Percentiles rank a stretch among this genome's conserved stretches.
Conservation (phyloP, 1,284 basidiomycete species). For the Ceratobasidium sp. region DNA sequence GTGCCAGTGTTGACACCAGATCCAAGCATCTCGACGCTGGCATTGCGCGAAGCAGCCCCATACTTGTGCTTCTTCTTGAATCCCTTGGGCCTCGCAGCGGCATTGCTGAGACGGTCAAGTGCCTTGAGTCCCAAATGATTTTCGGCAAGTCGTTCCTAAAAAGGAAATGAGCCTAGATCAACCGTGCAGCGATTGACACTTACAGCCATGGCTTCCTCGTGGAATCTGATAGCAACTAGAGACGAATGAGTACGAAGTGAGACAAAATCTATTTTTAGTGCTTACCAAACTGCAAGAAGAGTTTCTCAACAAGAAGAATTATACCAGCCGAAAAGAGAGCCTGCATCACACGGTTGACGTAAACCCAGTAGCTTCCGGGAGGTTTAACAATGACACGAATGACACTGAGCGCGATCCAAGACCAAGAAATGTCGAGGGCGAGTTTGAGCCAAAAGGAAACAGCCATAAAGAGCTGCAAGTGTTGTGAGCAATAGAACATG, state of each 20-base stretch:
- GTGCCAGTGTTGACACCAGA: neutral
- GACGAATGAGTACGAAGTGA: neutral
- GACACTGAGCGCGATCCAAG: slow-evolving; percentile 72
- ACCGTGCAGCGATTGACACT: neutral
- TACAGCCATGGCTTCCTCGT: slow-evolving; percentile 68
- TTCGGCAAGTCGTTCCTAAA: slow-evolving; percentile 66
- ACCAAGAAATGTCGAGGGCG: slow-evolving; percentile 66
- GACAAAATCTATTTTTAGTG: neutral
- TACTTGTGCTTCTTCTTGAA: slow-evolving; percentile 33
- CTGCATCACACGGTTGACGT: slow-evolving; percentile 73
- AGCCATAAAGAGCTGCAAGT: slow-evolving; percentile 65
- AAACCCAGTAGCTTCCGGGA: slow-evolving; percentile 68
- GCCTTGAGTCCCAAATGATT: slow-evolving; percentile 71
- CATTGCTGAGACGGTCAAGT: slow-evolving; percentile 61
- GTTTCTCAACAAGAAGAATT: slow-evolving; percentile 70
- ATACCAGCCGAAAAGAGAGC: slow-evolving; percentile 68
- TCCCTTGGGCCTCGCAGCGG: slow-evolving; percentile 8
- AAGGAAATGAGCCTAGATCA: slow-evolving; percentile 15
- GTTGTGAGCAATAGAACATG: neutral
- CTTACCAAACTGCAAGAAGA: slow-evolving; percentile 65
- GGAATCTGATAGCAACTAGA: slow-evolving; percentile 74
- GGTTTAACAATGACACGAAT: slow-evolving; percentile 64
- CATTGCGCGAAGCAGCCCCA: slow-evolving; percentile 18
- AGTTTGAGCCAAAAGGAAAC: slow-evolving; percentile 75
- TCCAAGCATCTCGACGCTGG: slow-evolving; percentile 33